Conservation (phyloP, 768 basidiomycete species). For the Ramaria sp. region DNA sequence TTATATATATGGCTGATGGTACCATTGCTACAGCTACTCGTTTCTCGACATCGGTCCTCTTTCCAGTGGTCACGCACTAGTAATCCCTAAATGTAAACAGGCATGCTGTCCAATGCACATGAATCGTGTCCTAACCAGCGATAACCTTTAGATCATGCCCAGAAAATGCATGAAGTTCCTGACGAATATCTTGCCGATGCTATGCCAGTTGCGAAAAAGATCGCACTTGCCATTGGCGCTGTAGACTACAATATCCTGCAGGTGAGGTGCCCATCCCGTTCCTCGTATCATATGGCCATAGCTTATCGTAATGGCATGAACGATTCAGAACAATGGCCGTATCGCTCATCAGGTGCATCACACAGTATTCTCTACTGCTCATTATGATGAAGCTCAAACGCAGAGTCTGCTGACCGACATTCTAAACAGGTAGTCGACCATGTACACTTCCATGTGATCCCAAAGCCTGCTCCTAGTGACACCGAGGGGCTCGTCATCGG, state of each 20-base stretch:
- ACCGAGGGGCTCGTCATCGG: constrained; percentile 69
- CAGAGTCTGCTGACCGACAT: neutral
- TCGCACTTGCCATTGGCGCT: constrained; percentile 61
- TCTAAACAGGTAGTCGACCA: constrained; percentile 57
- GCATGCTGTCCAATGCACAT: neutral
- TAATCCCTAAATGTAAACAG: constrained; percentile 82
- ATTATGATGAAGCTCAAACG: neutral
- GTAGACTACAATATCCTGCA: constrained; percentile 84
- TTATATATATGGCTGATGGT: neutral
- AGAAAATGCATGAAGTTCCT: constrained; percentile 78
- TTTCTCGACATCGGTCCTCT: constrained; percentile 93
- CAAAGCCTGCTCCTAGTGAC: constrained; percentile 60
- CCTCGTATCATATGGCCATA: neutral
- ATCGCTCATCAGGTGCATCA: constrained; percentile 43
- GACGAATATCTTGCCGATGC: constrained; percentile 74
- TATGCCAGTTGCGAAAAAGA: constrained; percentile 79
- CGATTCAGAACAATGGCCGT: constrained; percentile 52
- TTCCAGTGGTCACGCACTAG: constrained; percentile 79
- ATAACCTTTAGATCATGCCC: constrained; percentile 56
- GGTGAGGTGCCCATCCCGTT: constrained; percentile 19
- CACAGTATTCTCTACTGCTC: neutral
- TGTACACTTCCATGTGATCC: constrained; percentile 91
- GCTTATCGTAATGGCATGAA: neutral
- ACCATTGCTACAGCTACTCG: constrained; percentile 40
- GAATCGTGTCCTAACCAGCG: neutral